Base-by-base conservation (phyloP, 2,329 filamentous ascomycete species). In the Colletotrichum sojae region DNA sequence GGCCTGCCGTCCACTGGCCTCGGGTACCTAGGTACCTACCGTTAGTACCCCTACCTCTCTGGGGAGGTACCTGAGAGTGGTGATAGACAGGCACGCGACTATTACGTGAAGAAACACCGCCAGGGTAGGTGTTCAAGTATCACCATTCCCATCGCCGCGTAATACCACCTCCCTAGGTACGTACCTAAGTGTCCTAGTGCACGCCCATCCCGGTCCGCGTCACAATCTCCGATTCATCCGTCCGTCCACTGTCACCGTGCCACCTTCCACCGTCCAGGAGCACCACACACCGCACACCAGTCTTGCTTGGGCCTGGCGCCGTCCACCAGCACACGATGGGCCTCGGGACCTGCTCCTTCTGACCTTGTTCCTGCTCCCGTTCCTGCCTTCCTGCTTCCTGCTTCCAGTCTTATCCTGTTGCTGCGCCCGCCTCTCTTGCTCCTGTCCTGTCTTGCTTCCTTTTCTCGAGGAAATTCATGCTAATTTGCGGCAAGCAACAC, bases 161-260 rank as follows among this genome's bases (percentile, higher is more conserved):
- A n/a, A n/a, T n/a, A n/a, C 16, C 45, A 18, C 9, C 16, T n/a
- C 6, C 13, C n/a, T 46, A 46, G n/a, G n/a, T n/a, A n/a, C n/a
- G n/a, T n/a, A n/a, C n/a, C n/a, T n/a, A n/a, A n/a, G 43, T 18
- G 13, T 6, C 43, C 4, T 27, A 25, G 48, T 16, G 48, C 48
- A 27, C 46, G 46, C n/a, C 18, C 46, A 20, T 53, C 20, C 48
- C 36, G 31, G 58, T 60, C 59, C 59, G 59, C 59, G 49, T 62
- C 49, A 54, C 66, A 69, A 59, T 69, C 61, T 69, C 66, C 66
- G 61, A 66, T 66, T 39, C 66, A 65, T 69, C 66, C 66, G 66
- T 64, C 31, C 10, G 31, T 36, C 31, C 31, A 36, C 31, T 36
- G 60, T 61, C 31, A 49, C 66, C 54, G 48, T 54, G 54, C 66